Evolutionary conservation across 495 filamentous ascomycete species (phyloP).

Genomic region (Podospora conica): DNA sequence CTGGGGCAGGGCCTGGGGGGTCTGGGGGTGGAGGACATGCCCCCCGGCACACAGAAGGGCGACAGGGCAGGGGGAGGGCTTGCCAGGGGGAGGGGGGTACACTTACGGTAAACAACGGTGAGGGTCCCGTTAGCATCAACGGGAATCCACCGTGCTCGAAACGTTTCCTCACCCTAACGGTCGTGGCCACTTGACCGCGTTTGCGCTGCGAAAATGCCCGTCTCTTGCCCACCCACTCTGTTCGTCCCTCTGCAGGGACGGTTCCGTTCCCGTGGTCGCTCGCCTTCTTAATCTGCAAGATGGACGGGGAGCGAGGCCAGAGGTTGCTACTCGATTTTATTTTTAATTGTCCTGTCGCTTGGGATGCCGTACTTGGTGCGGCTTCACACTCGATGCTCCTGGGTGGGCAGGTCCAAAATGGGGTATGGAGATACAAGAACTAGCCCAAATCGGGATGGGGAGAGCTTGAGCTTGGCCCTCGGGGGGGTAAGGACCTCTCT

Average conservation of each 20-base stretch:
- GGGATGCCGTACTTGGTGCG: background rate
- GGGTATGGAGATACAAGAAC: background rate
- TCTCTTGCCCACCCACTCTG: background rate
- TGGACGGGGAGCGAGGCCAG: background rate
- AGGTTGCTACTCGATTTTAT: background rate
- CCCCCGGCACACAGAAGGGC: background rate
- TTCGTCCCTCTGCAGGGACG: constrained; percentile 4
- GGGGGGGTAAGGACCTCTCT: constrained; percentile 3
- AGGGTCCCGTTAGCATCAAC: constrained; percentile 1
- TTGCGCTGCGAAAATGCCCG: constrained; percentile 22
- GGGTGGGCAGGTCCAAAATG: background rate
- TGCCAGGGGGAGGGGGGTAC: background rate
- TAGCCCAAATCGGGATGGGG: background rate
- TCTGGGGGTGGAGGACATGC: background rate
- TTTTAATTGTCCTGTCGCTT: constrained; percentile 9
- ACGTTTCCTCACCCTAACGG: background rate
- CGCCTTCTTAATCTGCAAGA: background rate
- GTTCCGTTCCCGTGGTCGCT: constrained; percentile 12
- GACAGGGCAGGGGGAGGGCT: background rate
- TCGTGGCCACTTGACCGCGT: constrained; percentile 17
- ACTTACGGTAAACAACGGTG: background rate
- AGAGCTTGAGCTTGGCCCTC: constrained; percentile 1
- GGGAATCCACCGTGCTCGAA: constrained; percentile 3
- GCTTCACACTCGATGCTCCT: background rate
- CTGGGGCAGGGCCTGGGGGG: constrained; percentile 4